Evolutionary conservation across 768 basidiomycete species (phyloP).

Genomic region (Plicaturopsis crispa): DNA sequence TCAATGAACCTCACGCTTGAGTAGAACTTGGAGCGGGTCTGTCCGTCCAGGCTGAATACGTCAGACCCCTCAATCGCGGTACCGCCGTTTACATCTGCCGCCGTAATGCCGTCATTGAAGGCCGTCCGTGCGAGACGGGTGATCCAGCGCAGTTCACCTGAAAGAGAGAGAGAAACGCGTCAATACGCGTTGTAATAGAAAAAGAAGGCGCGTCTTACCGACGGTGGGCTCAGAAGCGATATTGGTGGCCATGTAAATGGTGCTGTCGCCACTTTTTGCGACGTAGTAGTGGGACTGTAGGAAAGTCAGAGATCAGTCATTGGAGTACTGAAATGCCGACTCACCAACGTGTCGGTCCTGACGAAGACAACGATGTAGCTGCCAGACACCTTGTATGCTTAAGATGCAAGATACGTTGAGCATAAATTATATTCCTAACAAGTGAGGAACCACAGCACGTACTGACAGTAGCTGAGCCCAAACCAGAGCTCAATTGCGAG

Average conservation of each 20-base stretch:
- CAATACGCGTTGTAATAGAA: no score
- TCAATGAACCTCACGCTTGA: slow-evolving; percentile 42
- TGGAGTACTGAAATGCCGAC: background rate
- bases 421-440: slow-evolving; percentile 16
- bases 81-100: slow-evolving; percentile 32
- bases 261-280: slow-evolving; percentile 33
- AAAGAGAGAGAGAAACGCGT: no score
- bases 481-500: slow-evolving; percentile 38
- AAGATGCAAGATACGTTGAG: slow-evolving; percentile 33
- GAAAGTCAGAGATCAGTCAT: background rate
- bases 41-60: slow-evolving; percentile 34
- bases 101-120: slow-evolving; percentile 29
- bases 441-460: background rate
- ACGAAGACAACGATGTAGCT: slow-evolving; percentile 35
- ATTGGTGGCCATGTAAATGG: slow-evolving; percentile 38
- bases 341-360: slow-evolving; percentile 34
- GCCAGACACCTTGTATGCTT: no score
- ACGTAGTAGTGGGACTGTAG: slow-evolving; percentile 39
- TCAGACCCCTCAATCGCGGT: slow-evolving; percentile 40
- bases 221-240: slow-evolving; percentile 38
- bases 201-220: no score
- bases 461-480: slow-evolving; percentile 20
- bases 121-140: slow-evolving; percentile 34
- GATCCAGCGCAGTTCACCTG: slow-evolving; percentile 40
- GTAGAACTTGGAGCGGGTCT: slow-evolving; percentile 43